phyloP scores from a whole-genome alignment of 2,329 filamentous ascomycete species.

The Pseudogymnoascus sp. region DNA sequence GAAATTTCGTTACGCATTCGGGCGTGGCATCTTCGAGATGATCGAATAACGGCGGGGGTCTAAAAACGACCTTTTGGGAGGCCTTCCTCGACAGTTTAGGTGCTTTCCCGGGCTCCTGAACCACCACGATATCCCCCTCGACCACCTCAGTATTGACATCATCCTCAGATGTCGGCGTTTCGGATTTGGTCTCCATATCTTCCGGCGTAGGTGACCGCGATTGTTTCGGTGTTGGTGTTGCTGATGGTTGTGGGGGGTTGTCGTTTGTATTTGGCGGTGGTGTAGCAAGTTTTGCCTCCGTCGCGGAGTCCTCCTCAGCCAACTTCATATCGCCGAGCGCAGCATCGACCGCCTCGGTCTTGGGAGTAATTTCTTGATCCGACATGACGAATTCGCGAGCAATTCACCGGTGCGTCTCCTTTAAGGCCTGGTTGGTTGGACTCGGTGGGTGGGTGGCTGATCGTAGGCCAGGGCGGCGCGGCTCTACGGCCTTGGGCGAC shows the following conservation, averaged over 20 bases:
- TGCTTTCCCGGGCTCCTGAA: constrained; percentile 54
- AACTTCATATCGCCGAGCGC: constrained; percentile 28
- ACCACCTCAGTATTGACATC: constrained; percentile 42
- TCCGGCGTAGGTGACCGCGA: constrained; percentile 21
- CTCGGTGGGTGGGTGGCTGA: background rate
- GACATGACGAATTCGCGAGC: constrained; percentile 20
- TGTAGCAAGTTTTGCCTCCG: constrained; percentile 20
- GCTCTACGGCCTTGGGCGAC: constrained; percentile 3
- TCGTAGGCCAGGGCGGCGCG: background rate
- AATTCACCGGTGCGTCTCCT: constrained; percentile 7
- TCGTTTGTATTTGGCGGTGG: constrained; percentile 11
- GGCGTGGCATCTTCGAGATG: constrained; percentile 70
- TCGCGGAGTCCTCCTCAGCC: constrained; percentile 18
- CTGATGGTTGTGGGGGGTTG: constrained; percentile 16
- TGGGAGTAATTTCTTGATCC: constrained; percentile 21
- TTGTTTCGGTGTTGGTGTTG: constrained; percentile 21
- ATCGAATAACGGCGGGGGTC: constrained; percentile 57
- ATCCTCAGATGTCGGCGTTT: constrained; percentile 28
- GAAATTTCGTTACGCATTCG: constrained; percentile 68
- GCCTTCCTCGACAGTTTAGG: constrained; percentile 66
- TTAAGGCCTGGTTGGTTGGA: background rate
- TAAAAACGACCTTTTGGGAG: constrained; percentile 58
- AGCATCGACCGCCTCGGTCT: constrained; percentile 23
- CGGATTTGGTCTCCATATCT: constrained; percentile 16
- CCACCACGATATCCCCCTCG: constrained; percentile 52